These are phyloP conservation scores for Ceratocystis cubensis DNA, from an alignment of 2,329 filamentous ascomycete genomes.

Conservation along the genomic window DNA sequence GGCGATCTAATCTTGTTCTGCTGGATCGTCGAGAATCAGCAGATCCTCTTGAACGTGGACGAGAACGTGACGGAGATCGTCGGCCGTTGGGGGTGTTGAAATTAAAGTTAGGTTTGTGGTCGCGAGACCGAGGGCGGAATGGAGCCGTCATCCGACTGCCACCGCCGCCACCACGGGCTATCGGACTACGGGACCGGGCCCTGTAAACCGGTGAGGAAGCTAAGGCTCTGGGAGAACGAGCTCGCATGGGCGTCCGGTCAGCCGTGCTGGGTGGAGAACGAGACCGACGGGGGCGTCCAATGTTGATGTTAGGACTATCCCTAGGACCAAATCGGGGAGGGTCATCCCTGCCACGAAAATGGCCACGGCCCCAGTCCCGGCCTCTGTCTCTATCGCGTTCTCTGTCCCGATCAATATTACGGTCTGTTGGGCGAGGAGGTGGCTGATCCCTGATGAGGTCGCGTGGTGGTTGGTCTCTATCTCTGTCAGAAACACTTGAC, in stretches of 20 bases:
- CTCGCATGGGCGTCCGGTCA: slow-evolving; percentile 12
- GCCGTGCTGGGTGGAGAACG: slow-evolving; percentile 38
- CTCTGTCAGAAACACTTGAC: not conserved
- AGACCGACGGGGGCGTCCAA: slow-evolving; percentile 33
- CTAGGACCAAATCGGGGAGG: slow-evolving; percentile 24
- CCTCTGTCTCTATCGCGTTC: slow-evolving; percentile 29
- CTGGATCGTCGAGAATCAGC: slow-evolving; percentile 40
- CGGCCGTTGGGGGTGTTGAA: slow-evolving; percentile 9
- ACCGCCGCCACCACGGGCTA: slow-evolving; percentile 3
- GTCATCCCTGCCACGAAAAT: slow-evolving; percentile 25
- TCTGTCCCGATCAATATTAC: slow-evolving; percentile 27
- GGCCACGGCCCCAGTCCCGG: slow-evolving; percentile 29
- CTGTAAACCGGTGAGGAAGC: slow-evolving; percentile 14
- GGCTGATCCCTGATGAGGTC: slow-evolving; percentile 14
- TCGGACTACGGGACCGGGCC: slow-evolving; percentile 17
- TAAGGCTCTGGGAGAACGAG: slow-evolving; percentile 4
- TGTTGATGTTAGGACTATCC: not conserved
- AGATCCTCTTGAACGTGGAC: slow-evolving; percentile 36
- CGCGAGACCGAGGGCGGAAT: slow-evolving; percentile 17
- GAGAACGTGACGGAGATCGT: slow-evolving; percentile 24
- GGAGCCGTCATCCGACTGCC: slow-evolving; percentile 16
- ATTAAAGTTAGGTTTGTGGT: not conserved
- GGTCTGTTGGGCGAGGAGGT: slow-evolving; percentile 14
- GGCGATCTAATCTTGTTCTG: slow-evolving; percentile 34
- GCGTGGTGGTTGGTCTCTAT: slow-evolving; percentile 12